Percentiles rank a stretch among this genome's conserved stretches.
phyloP scores from a whole-genome alignment of 495 filamentous ascomycete species.

The Wilcoxina mikolae region DNA sequence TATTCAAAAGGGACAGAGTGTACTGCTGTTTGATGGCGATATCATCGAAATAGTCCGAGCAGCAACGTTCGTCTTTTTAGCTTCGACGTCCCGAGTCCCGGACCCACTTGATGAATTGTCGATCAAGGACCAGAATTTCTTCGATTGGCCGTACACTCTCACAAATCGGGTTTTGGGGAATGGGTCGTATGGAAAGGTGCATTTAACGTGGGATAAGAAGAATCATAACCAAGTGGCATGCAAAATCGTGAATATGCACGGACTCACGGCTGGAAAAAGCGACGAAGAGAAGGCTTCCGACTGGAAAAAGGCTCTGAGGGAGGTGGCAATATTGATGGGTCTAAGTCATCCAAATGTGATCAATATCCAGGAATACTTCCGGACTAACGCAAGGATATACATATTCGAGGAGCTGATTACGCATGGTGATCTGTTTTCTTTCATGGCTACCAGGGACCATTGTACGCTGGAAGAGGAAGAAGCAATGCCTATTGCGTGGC shows the following conservation, averaged over 20 bases:
- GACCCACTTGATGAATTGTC: conserved; percentile 5
- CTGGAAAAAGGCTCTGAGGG: conserved; percentile 15
- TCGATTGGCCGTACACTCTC: conserved; percentile 28
- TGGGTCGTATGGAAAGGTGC: conserved; percentile 37
- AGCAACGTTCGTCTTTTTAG: conserved; percentile 15
- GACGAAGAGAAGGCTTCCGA: conserved; percentile 11
- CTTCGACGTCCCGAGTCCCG: background rate
- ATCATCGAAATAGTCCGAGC: conserved; percentile 25
- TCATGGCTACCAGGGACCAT: conserved; percentile 37
- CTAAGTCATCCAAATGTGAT: conserved; percentile 38
- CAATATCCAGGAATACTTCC: conserved; percentile 33
- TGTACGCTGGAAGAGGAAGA: conserved; percentile 37
- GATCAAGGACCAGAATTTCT: conserved; percentile 7
- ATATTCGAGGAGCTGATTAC: conserved; percentile 45
- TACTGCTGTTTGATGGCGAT: conserved; percentile 37
- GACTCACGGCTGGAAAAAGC: background rate
- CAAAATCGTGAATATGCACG: conserved; percentile 35
- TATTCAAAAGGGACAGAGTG: conserved; percentile 30
- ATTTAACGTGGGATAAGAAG: conserved; percentile 34
- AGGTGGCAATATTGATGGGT: conserved; percentile 30
- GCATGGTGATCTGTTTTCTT: conserved; percentile 51
- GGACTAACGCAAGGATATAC: conserved; percentile 32
- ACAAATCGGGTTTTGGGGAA: conserved; percentile 36
- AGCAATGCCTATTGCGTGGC: conserved; percentile 41
- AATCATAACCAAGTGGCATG: conserved; percentile 38